Evolutionary conservation across 805 yeast species (phyloP).

Genomic region (Cyberlindnera samutprakarnensis): DNA sequence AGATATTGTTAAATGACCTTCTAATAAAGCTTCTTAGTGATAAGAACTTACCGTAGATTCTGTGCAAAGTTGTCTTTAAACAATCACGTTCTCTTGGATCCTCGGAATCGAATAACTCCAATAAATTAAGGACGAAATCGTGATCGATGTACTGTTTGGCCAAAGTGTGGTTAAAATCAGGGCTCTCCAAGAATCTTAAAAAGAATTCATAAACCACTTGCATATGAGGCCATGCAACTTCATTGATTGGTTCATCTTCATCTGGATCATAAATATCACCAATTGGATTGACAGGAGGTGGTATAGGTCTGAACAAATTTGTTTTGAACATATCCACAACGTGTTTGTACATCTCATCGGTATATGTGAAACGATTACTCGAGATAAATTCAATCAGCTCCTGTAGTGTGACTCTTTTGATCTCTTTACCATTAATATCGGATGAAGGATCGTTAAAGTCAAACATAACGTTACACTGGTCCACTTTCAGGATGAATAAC

Average conservation of each 20-base stretch:
- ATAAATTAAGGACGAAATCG: conserved; percentile 67
- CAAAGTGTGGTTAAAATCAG: conserved; percentile 86
- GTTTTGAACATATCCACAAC: conserved; percentile 85
- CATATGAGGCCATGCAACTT: conserved; percentile 99
- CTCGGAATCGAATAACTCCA: conserved; percentile 91
- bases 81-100: conserved; percentile 96
- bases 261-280: conserved; percentile 97
- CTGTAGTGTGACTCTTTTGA: conserved; percentile 78
- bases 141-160: conserved; percentile 95
- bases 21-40: conserved; percentile 86
- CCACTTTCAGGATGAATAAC: conserved; percentile 79
- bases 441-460: conserved; percentile 91
- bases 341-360: conserved; percentile 84
- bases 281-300: conserved; percentile 96
- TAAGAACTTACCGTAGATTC: conserved; percentile 93
- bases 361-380: conserved; percentile 72
- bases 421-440: conserved; percentile 88
- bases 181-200: conserved; percentile 84
- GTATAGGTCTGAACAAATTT: conserved; percentile 90
- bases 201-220: conserved; percentile 93
- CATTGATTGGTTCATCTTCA: conserved; percentile 96
- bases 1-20: conserved; percentile 85
- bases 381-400: conserved; percentile 86
- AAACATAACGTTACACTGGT: conserved; percentile 91
- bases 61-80: conserved; percentile 87